Evolutionary conservation across 2,329 filamentous ascomycete genomes (phyloP).

Genomic region (Cladorrhinum sp.): DNA sequence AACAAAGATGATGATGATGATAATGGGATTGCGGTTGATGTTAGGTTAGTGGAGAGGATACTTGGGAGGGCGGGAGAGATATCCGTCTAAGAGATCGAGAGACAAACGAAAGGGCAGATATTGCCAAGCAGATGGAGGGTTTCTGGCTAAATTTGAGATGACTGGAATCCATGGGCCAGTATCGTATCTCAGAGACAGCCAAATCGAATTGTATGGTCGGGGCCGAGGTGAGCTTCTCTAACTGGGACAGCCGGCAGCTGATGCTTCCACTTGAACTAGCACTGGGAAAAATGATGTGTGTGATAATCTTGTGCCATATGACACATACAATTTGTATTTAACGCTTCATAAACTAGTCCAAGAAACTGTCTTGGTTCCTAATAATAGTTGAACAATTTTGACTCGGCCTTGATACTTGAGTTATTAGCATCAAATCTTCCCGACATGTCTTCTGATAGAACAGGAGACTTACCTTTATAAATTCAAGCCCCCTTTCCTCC

Average conservation of each 20-base stretch:
- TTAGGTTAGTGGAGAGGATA: conserved; percentile 10
- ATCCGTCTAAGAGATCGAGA: not conserved
- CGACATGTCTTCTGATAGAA: not conserved
- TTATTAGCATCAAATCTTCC: conserved; percentile 6
- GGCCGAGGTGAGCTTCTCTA: no score
- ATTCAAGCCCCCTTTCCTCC: conserved; percentile 28
- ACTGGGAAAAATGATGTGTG: no score
- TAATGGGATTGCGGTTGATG: not conserved
- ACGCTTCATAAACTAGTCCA: not conserved
- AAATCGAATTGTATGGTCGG: no score
- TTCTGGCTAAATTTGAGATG: conserved; percentile 22
- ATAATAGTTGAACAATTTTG: conserved; percentile 16
- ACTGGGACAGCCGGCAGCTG: no score
- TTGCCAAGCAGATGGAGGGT: not conserved
- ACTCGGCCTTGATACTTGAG: not conserved
- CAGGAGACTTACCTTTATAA: conserved; percentile 10
- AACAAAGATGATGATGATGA: not conserved
- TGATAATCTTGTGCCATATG: no score
- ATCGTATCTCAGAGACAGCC: no score
- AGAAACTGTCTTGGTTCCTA: not conserved
- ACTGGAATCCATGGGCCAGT: conserved; percentile 8
- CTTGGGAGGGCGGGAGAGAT: conserved; percentile 3
- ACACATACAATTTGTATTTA: not conserved
- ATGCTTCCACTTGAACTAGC: no score
- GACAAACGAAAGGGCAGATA: not conserved